Conservation (phyloP, 352 stramenopile species). For the Pythium myriotylum region DNA sequence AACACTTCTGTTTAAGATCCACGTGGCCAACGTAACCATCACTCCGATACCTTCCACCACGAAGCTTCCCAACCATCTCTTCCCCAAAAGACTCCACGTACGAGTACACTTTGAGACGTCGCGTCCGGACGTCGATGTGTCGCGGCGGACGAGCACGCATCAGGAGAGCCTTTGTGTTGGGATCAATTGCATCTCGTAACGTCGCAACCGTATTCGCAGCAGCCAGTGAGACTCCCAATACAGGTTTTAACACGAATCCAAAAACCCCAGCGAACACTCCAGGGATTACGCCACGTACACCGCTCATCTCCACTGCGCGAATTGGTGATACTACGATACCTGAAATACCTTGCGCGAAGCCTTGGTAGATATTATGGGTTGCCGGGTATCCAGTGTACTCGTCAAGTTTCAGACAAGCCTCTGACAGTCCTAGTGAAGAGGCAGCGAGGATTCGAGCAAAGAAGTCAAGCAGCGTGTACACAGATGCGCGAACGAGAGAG, state of each 20-base stretch:
- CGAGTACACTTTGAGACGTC: conserved; percentile 82
- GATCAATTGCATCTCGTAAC: conserved; percentile 77
- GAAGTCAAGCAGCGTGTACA: conserved; percentile 89
- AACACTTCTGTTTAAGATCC: conserved; percentile 82
- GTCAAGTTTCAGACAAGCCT: conserved; percentile 86
- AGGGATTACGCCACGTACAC: conserved; percentile 72
- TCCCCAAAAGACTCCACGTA: conserved; percentile 89
- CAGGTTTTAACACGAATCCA: conserved; percentile 79
- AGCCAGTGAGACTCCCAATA: conserved; percentile 76
- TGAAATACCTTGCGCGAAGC: conserved; percentile 82
- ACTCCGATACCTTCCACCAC: conserved; percentile 68
- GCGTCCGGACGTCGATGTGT: conserved; percentile 81
- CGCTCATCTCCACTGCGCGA: conserved; percentile 80
- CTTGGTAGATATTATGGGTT: conserved; percentile 87
- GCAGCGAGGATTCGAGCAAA: conserved; percentile 85
- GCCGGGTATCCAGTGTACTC: conserved; percentile 88
- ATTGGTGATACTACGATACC: conserved; percentile 85
- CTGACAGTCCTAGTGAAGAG: conserved; percentile 77
- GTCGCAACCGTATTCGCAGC: conserved; percentile 72
- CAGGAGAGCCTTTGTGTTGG: conserved; percentile 79
- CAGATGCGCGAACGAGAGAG: conserved; percentile 79
- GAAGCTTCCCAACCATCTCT: conserved; percentile 83
- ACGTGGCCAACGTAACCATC: conserved; percentile 86
- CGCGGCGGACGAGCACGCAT: conserved; percentile 77
- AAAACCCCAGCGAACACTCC: conserved; percentile 79